Evolutionary conservation across 2,329 filamentous ascomycete genomes (phyloP).

Genomic region (Phyllosticta paracitricarpa): DNA sequence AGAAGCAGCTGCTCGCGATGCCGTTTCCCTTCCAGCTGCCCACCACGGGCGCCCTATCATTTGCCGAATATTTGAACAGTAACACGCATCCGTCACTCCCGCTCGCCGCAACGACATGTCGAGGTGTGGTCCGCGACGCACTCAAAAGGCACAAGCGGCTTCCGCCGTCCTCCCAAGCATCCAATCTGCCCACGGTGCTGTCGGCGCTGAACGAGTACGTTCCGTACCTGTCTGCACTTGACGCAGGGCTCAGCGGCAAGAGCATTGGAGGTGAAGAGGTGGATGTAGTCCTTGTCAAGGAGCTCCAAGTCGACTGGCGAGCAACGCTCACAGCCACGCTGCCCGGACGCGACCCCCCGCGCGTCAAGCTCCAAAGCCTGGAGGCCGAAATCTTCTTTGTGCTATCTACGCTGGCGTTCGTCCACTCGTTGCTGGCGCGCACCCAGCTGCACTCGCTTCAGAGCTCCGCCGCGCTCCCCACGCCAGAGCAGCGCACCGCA

Average conservation of each 20-base stretch:
- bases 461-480: slow-evolving; percentile 37
- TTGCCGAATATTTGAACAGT: slow-evolving; percentile 66
- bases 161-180: slow-evolving; percentile 57
- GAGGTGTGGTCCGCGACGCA: slow-evolving; percentile 70
- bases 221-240: slow-evolving; percentile 71
- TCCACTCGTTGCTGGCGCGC: slow-evolving; percentile 63
- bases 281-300: slow-evolving; percentile 55
- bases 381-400: slow-evolving; percentile 78
- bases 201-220: slow-evolving; percentile 66
- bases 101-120: slow-evolving; percentile 69
- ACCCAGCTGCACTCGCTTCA: slow-evolving; percentile 65
- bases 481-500: slow-evolving; percentile 56
- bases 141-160: slow-evolving; percentile 87
- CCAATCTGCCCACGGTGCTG: slow-evolving; percentile 61
- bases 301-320: slow-evolving; percentile 69
- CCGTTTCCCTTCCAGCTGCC: slow-evolving; percentile 82
- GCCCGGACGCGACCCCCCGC: slow-evolving; percentile 48
- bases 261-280: slow-evolving; percentile 50
- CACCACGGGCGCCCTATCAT: slow-evolving; percentile 79
- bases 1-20: slow-evolving; percentile 44
- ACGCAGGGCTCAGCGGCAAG: slow-evolving; percentile 53
- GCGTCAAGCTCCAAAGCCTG: slow-evolving; percentile 62
- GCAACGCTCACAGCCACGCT: slow-evolving; percentile 61
- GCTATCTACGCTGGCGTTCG: slow-evolving; percentile 65
- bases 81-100: slow-evolving; percentile 84